Conservation (phyloP, 2,329 filamentous ascomycete species). For the Arthrobotrys musiformis region DNA sequence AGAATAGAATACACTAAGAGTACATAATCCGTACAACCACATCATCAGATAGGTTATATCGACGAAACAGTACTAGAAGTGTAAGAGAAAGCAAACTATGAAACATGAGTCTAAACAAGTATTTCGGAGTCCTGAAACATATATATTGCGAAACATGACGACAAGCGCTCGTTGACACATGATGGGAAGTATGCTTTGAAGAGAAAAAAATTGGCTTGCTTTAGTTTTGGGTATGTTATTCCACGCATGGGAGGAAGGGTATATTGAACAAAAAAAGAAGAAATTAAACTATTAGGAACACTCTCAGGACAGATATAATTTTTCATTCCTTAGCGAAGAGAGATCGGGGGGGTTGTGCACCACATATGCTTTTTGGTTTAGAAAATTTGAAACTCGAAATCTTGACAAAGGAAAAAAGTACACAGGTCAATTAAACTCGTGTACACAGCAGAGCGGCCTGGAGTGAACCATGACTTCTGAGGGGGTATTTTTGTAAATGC, state of each 20-base stretch:
- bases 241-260: neutral
- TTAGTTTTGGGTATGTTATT: conserved; percentile 9
- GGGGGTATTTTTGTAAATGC: conserved; percentile 34
- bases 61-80: neutral
- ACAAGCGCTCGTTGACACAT: neutral
- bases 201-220: neutral
- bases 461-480: conserved; percentile 30
- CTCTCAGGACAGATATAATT: conserved; percentile 27
- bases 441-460: conserved; percentile 14
- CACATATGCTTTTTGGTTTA: conserved; percentile 2
- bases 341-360: neutral
- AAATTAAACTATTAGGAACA: conserved; percentile 40
- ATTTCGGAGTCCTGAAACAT: neutral
- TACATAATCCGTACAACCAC: neutral
- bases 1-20: conserved; percentile 27
- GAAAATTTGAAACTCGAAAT: conserved; percentile 6
- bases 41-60: neutral
- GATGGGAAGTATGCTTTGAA: no score
- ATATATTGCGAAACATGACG: neutral
- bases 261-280: conserved; percentile 28
- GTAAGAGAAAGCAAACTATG: neutral
- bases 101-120: neutral
- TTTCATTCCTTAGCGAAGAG: conserved; percentile 23
- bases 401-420: conserved; percentile 36
- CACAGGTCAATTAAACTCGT: conserved; percentile 17